phyloP scores from a whole-genome alignment of 345 rosid genomes.

The Theobroma cacao region DNA sequence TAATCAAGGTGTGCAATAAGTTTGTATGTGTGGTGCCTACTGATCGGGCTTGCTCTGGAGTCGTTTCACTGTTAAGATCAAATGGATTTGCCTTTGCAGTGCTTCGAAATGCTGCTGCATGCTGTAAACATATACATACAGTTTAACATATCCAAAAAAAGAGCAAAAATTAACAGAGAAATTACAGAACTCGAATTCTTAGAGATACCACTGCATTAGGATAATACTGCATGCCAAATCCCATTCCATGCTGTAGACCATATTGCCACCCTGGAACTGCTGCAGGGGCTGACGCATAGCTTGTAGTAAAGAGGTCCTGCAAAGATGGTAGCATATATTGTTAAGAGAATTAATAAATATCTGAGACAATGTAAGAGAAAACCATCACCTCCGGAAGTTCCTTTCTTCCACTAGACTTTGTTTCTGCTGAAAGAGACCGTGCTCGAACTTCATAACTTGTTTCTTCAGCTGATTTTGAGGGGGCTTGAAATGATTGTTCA shows the following conservation, averaged over 20 bases:
- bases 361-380: background rate
- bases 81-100: constrained; percentile 61
- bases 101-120: constrained; percentile 30
- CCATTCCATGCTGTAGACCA: constrained; percentile 43
- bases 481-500: constrained; percentile 30
- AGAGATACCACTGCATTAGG: constrained; percentile 48
- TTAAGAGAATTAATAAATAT: constrained; percentile 14
- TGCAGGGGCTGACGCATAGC: constrained; percentile 37
- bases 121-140: constrained; percentile 33
- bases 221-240: constrained; percentile 50
- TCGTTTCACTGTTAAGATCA: constrained; percentile 40
- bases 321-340: constrained; percentile 17
- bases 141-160: background rate
- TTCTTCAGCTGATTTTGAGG: constrained; percentile 29
- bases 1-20: background rate
- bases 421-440: constrained; percentile 32
- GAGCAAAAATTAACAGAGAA: background rate
- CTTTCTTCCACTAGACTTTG: constrained; percentile 40
- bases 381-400: constrained; percentile 68
- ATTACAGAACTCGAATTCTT: background rate
- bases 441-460: constrained; percentile 22
- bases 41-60: constrained; percentile 29
- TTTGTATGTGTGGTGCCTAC: constrained; percentile 32
- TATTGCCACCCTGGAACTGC: constrained; percentile 49
- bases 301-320: constrained; percentile 73